Evolutionary conservation across 2,329 filamentous ascomycete species (phyloP), one percentile per base, ranked within the genome.

Genomic region (Ophiostoma sp.): DNA sequence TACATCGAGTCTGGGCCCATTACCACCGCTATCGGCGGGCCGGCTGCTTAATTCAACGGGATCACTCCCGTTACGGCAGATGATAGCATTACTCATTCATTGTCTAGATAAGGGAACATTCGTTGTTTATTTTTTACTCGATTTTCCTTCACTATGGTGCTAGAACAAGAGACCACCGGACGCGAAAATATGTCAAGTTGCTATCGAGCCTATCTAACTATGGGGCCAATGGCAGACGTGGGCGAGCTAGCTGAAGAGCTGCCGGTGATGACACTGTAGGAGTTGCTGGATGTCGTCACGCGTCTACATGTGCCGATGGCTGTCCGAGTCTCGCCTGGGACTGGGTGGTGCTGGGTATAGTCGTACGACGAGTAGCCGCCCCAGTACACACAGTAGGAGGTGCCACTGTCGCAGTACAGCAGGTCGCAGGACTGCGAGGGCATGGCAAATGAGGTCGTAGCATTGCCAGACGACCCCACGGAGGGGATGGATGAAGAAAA

Each of bases 1-100:
- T 92, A 90, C 73, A 82, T 91, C 65, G 89, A 92, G 81, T 82
- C 79, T 64, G 87, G 85, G 1, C 42, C 72, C 14, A 74, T 76
- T 49, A 76, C 75, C 18, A 76, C 74, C 1, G 55, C 70, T 9
- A 70, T 76, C 58, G 70, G 73, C 38, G 75, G 75, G 1, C 49
- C 49, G n/a, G 49, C 49, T 55, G 49, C 27, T 27, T 27, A 27
- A 2, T 27, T 27, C 27, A 27, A 27, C 27, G 27, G 27, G 27
- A 27, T 27, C 2, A 27, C 27, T 27, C 27, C 27, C 27, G 27
- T 27, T 27, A 27, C 27, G 27, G 27, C 27, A 27, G 27, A 27
- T 27, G 27, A 27, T 27, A 27, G 27, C 27, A 27, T 27, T 27
- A 27, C 27, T 27, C 27, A 27, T 27, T 27, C 27, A 27, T 27